Conservation (phyloP, 225 moss, liverwort and hornwort species). For the Lunularia cruciata region DNA sequence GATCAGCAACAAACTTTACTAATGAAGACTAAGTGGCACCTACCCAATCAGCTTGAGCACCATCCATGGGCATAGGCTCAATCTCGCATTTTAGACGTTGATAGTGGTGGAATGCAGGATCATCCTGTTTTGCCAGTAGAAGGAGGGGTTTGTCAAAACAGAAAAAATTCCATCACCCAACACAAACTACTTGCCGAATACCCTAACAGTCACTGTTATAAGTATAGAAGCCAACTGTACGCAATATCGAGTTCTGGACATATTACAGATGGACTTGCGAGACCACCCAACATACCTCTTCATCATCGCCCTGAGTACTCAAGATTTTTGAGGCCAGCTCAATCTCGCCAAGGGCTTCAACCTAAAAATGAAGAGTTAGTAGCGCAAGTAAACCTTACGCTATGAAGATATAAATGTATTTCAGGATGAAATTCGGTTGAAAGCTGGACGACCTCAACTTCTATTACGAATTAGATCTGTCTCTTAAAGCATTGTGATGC, state of each 20-base stretch:
- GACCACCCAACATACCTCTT: slow-evolving; percentile 53
- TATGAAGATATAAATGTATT: not conserved
- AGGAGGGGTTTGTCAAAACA: too few species aligned
- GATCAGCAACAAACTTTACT: not conserved
- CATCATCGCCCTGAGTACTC: slow-evolving; percentile 32
- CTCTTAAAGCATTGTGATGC: too few species aligned
- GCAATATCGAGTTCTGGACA: too few species aligned
- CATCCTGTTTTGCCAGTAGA: slow-evolving; percentile 31
- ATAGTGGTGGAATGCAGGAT: slow-evolving; percentile 69
- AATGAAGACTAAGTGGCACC: not conserved
- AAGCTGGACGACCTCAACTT: too few species aligned
- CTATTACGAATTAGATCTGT: too few species aligned
- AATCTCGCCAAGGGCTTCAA: slow-evolving; percentile 96
- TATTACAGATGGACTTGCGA: too few species aligned
- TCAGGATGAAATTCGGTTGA: not conserved
- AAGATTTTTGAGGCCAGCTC: slow-evolving; percentile 91
- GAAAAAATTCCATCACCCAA: too few species aligned
- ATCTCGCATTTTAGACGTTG: slow-evolving; percentile 68
- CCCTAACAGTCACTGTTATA: too few species aligned
- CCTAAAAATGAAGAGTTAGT: slow-evolving; percentile 39
- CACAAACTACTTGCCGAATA: too few species aligned
- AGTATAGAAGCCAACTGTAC: too few species aligned
- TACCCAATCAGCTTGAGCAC: slow-evolving; percentile 67
- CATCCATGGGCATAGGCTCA: slow-evolving; percentile 60
- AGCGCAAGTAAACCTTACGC: not conserved